A percentile compares a stretch with the other conserved stretches of the same genome.
phyloP scores from a whole-genome alignment of 257 asterid species.

The Solanum lignicaule region DNA sequence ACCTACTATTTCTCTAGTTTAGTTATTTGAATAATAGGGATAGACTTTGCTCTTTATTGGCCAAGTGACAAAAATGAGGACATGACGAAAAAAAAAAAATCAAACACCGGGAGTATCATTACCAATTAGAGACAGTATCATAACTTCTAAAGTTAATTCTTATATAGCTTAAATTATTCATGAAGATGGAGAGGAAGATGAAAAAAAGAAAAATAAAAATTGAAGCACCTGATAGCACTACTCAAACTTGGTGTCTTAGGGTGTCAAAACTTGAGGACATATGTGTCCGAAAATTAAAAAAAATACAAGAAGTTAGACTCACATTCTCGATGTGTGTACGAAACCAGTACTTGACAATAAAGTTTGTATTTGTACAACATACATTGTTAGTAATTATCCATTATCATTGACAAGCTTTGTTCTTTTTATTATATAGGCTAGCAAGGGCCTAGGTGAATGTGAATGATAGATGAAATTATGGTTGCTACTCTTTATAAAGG shows the following conservation, averaged over 20 bases:
- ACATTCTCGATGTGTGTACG: not conserved
- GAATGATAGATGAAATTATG: not conserved
- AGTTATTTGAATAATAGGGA: not conserved
- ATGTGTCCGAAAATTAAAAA: not conserved
- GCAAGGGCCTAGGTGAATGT: not conserved
- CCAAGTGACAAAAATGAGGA: not conserved
- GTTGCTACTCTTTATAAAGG: not conserved
- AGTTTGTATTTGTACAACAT: not conserved
- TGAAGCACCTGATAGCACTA: not conserved
- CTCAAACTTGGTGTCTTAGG: not conserved
- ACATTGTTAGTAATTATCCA: no score
- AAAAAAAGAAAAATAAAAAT: not conserved
- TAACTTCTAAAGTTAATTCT: not conserved
- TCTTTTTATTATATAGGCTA: not conserved
- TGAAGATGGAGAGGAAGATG: not conserved
- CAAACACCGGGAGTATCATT: not conserved
- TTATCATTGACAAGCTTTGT: not conserved
- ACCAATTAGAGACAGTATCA: not conserved
- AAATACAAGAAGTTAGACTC: not conserved
- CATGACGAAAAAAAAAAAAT: not conserved
- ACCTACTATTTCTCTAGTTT: not conserved
- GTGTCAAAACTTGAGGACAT: not conserved
- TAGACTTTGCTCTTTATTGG: not conserved
- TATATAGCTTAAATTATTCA: not conserved
- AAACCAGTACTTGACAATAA: not conserved